These are phyloP conservation scores for Tolypocladium endophyticum DNA, from an alignment of 2,329 filamentous ascomycete genomes.

Conservation along the genomic window DNA sequence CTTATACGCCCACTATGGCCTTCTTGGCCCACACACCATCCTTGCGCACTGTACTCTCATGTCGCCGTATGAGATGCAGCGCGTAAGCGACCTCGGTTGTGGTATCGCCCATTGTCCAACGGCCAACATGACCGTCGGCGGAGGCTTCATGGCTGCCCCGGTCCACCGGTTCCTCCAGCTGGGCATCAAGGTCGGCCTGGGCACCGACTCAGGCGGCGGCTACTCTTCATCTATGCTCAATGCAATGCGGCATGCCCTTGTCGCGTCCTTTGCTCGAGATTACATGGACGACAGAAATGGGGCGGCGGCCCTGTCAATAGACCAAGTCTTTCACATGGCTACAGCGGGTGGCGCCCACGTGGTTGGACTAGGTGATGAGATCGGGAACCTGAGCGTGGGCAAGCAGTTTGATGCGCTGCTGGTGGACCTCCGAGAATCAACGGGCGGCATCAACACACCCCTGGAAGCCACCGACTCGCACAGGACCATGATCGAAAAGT, in stretches of 20 bases:
- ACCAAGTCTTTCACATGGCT: slow-evolving; percentile 48
- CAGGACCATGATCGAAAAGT: slow-evolving; percentile 47
- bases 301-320: slow-evolving; percentile 28
- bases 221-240: slow-evolving; percentile 50
- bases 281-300: slow-evolving; percentile 30
- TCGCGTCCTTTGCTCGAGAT: slow-evolving; percentile 40
- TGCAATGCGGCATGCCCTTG: slow-evolving; percentile 46
- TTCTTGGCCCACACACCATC: slow-evolving; percentile 46
- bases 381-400: slow-evolving; percentile 47
- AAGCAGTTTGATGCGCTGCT: slow-evolving; percentile 53
- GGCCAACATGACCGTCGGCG: slow-evolving; percentile 52
- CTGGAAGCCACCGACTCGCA: slow-evolving; percentile 37
- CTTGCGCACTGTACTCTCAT: slow-evolving; percentile 59
- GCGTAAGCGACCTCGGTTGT: slow-evolving; percentile 35
- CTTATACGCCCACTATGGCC: slow-evolving; percentile 43
- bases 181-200: slow-evolving; percentile 55
- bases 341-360: slow-evolving; percentile 52
- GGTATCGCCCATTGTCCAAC: slow-evolving; percentile 56
- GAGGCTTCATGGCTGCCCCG: slow-evolving; percentile 52
- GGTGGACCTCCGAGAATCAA: slow-evolving; percentile 26
- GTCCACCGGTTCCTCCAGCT: slow-evolving; percentile 44
- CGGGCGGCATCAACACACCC: slow-evolving; percentile 37
- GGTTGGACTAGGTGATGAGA: slow-evolving; percentile 37
- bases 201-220: slow-evolving; percentile 54
- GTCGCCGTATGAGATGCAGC: slow-evolving; percentile 41